A percentile compares a stretch with the other conserved stretches of the same genome.
Evolutionary conservation across 1,139 yeast species (phyloP).

Genomic region (Magnusiomyces suaveolens): DNA sequence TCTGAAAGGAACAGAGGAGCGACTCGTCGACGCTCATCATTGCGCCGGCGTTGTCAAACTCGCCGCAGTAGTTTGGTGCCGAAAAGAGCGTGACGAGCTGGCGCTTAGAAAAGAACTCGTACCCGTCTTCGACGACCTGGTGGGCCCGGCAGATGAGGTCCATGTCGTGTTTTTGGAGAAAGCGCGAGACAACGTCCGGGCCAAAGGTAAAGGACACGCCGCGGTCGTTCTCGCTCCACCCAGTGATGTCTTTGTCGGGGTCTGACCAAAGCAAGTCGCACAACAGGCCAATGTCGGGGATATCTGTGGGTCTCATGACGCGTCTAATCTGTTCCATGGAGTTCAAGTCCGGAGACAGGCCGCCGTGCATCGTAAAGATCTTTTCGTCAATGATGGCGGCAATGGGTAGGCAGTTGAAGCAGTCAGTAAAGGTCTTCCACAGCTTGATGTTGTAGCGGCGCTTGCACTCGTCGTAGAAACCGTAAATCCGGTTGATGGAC

Average conservation of each 20-base stretch:
- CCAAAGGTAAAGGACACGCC: conserved; percentile 83
- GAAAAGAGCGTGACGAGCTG: conserved; percentile 73
- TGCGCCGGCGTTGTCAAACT: conserved; percentile 85
- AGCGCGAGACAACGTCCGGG: conserved; percentile 58
- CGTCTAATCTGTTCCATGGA: conserved; percentile 58
- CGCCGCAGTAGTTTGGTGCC: conserved; percentile 90
- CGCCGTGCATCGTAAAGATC: conserved; percentile 85
- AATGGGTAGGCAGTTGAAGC: conserved; percentile 73
- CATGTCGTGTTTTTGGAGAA: conserved; percentile 59
- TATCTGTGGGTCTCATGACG: conserved; percentile 74
- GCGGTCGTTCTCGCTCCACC: conserved; percentile 78
- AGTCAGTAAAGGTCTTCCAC: conserved; percentile 75
- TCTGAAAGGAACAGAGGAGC: conserved; percentile 72
- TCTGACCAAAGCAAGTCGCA: conserved; percentile 86
- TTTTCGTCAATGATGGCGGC: conserved; percentile 81
- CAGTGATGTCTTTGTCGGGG: conserved; percentile 56
- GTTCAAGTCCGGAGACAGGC: conserved; percentile 65
- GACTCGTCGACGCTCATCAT: conserved; percentile 75
- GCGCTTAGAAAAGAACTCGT: conserved; percentile 71
- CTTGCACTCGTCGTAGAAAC: conserved; percentile 83
- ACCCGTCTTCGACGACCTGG: conserved; percentile 91
- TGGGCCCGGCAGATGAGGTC: conserved; percentile 80
- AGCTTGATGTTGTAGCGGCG: conserved; percentile 55
- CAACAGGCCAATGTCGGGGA: conserved; percentile 72
- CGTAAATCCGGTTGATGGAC: conserved; percentile 72